Conservation (phyloP, 129 eudicot species). For the Ambrosia artemisiifolia region DNA sequence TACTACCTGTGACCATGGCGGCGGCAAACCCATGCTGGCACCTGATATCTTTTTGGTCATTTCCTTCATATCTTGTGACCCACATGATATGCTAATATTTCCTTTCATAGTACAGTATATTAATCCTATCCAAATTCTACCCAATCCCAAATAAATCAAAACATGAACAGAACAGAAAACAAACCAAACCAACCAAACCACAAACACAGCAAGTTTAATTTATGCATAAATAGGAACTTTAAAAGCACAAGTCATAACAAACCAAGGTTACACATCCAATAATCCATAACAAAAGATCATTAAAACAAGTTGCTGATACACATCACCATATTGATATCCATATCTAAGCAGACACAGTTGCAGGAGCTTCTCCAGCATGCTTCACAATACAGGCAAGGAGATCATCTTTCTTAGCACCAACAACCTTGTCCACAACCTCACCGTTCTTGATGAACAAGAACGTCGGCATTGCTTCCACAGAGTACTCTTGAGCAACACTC, state of each 20-base stretch:
- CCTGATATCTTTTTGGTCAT: too few relatives aligned
- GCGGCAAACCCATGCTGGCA: too few relatives aligned
- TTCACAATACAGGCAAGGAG: conserved; percentile 30
- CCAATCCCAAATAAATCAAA: not conserved
- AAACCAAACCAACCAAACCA: not conserved
- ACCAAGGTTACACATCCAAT: conserved; percentile 7
- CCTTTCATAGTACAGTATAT: not conserved
- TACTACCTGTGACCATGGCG: too few relatives aligned
- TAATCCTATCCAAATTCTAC: not conserved
- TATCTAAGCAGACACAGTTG: conserved; percentile 29
- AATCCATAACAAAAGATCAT: not conserved
- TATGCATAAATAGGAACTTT: conserved; percentile 18
- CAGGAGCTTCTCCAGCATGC: conserved; percentile 32
- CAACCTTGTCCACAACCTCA: conserved; percentile 53
- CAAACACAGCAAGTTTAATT: conserved; percentile 26
- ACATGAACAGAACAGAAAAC: not conserved
- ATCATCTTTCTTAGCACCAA: conserved; percentile 69
- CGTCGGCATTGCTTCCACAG: conserved; percentile 83
- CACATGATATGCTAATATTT: not conserved
- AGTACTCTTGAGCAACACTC: conserved; percentile 50
- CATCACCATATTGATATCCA: not conserved
- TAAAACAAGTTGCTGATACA: conserved; percentile 18
- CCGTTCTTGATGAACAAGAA: conserved; percentile 69
- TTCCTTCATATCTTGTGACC: not conserved
- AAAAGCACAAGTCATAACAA: conserved; percentile 3